Evolutionary conservation across 805 yeast species (phyloP).

Genomic region (Starmerella bombicola): DNA sequence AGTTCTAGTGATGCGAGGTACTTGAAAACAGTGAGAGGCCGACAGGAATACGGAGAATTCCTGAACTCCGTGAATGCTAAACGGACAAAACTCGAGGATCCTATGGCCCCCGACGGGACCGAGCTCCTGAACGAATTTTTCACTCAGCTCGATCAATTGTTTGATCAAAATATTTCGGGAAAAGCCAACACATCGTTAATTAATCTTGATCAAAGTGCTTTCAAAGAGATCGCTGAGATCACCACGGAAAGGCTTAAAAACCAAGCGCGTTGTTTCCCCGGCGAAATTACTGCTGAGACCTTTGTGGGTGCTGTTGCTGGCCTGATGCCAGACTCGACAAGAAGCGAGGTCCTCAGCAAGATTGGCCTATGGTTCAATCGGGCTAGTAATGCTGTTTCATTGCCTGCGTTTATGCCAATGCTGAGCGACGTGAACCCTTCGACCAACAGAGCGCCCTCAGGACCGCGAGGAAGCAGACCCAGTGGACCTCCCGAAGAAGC

Average conservation of each 20-base stretch:
- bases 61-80: not conserved
- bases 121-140: conserved; percentile 1
- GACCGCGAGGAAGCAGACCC: not conserved
- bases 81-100: not conserved
- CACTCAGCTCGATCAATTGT: conserved; percentile 4
- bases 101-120: not conserved
- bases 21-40: conserved; percentile 3
- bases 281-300: conserved; percentile 5
- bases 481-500: not conserved
- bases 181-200: conserved; percentile 5
- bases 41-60: conserved; percentile 5
- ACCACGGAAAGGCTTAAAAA: conserved; percentile 4
- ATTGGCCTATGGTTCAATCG: conserved; percentile 7
- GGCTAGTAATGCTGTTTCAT: conserved; percentile 1
- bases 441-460: not conserved
- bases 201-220: conserved; percentile 13
- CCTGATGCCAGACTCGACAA: not conserved
- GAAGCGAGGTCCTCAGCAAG: not conserved
- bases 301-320: not conserved
- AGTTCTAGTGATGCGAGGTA: too few relatives aligned
- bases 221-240: not conserved
- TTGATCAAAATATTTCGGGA: conserved; percentile 1
- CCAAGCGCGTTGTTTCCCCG: conserved; percentile 5
- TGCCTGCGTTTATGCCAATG: conserved; percentile 5
- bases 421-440: not conserved